Conservation (phyloP, 495 filamentous ascomycete species). For the Penicillium soppii region DNA sequence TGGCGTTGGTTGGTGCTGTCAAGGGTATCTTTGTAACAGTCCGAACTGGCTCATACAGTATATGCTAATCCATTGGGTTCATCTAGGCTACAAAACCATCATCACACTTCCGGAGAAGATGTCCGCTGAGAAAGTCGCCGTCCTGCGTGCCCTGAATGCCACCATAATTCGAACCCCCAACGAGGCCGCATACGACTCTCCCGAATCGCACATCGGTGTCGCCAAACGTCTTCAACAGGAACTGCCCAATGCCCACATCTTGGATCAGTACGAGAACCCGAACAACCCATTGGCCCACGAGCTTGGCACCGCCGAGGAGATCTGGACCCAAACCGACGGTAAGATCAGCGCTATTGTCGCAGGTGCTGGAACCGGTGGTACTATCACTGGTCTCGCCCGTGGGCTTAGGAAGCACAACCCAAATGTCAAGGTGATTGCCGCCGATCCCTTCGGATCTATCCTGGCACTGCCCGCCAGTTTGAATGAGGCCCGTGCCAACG, state of each 20-base stretch:
- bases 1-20: slow-evolving; percentile 90
- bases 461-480: slow-evolving; percentile 75
- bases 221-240: slow-evolving; percentile 88
- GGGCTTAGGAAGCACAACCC: slow-evolving; percentile 86
- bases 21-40: slow-evolving; percentile 56
- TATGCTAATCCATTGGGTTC: slow-evolving; percentile 2
- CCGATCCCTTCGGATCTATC: slow-evolving; percentile 87
- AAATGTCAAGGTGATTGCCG: slow-evolving; percentile 80
- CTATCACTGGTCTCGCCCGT: slow-evolving; percentile 84
- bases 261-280: slow-evolving; percentile 92
- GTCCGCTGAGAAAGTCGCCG: slow-evolving; percentile 95
- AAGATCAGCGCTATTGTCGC: slow-evolving; percentile 83
- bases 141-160: slow-evolving; percentile 87
- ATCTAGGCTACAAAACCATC: slow-evolving; percentile 82
- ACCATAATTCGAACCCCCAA: slow-evolving; percentile 98
- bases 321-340: slow-evolving; percentile 89
- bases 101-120: slow-evolving; percentile 99
- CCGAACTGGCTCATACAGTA: neutral
- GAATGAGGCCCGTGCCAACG: slow-evolving; percentile 76
- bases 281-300: slow-evolving; percentile 96
- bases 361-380: slow-evolving; percentile 93
- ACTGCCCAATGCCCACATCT: slow-evolving; percentile 92
- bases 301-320: slow-evolving; percentile 91
- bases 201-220: slow-evolving; percentile 96
- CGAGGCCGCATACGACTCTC: slow-evolving; percentile 88